phyloP scores from a whole-genome alignment of 495 filamentous ascomycete species.

The Neurospora sp. region DNA sequence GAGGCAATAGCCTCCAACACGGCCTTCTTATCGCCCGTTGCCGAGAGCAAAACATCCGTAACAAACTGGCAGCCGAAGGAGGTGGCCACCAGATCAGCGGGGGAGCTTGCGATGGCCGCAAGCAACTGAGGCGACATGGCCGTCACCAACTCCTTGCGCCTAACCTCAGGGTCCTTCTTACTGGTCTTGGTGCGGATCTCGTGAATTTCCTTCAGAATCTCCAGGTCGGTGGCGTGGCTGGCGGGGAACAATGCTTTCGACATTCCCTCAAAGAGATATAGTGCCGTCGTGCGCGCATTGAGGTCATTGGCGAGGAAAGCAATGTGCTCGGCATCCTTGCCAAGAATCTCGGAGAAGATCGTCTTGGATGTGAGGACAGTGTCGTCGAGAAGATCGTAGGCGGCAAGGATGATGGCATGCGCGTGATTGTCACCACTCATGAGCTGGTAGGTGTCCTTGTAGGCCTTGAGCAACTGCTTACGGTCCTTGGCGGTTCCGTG shows the following conservation, averaged over 20 bases:
- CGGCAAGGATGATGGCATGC: constrained; percentile 71
- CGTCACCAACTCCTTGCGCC: constrained; percentile 66
- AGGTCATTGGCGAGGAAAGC: constrained; percentile 53
- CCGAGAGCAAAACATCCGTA: constrained; percentile 68
- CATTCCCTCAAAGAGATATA: constrained; percentile 73
- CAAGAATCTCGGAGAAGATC: constrained; percentile 73
- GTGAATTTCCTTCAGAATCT: constrained; percentile 63
- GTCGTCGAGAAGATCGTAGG: constrained; percentile 87
- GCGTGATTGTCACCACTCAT: constrained; percentile 72
- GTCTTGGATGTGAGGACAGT: constrained; percentile 78
- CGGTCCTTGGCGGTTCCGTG: constrained; percentile 86
- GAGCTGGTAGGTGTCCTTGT: constrained; percentile 72
- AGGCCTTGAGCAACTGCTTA: constrained; percentile 74
- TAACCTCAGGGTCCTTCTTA: constrained; percentile 75
- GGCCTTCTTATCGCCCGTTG: constrained; percentile 57
- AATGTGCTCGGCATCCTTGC: constrained; percentile 48
- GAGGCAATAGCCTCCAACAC: constrained; percentile 63
- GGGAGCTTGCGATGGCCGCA: constrained; percentile 56
- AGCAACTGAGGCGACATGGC: constrained; percentile 59
- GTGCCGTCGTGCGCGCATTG: constrained; percentile 63
- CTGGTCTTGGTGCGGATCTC: constrained; percentile 66
- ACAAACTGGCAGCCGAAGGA: constrained; percentile 84
- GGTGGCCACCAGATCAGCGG: constrained; percentile 54
- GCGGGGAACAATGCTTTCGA: constrained; percentile 58
- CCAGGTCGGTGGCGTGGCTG: constrained; percentile 47